Percentiles rank a stretch among this genome's conserved stretches.
These are phyloP conservation scores for Cicer judaicum DNA, from an alignment of 306 rosid genomes.

Conservation along the genomic window DNA sequence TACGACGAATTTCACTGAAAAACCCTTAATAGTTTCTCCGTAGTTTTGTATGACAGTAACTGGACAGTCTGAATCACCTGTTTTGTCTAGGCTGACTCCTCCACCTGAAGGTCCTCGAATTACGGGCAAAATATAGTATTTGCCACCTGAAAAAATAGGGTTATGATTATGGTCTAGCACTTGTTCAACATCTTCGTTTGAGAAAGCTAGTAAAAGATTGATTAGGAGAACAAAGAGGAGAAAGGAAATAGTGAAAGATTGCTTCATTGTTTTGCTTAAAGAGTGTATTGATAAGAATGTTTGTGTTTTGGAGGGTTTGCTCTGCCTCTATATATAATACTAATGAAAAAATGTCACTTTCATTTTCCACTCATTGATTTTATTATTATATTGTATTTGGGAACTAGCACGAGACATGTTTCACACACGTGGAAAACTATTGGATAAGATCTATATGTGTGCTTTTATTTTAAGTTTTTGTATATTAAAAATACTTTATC, in stretches of 20 bases:
- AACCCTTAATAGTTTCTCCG: background rate
- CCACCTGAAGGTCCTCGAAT: background rate
- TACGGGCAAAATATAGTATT: background rate
- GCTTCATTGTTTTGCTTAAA: background rate
- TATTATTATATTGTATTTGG: too few relatives aligned
- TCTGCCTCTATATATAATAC: background rate
- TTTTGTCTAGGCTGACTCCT: background rate
- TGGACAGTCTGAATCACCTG: background rate
- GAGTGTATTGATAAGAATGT: background rate
- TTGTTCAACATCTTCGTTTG: background rate
- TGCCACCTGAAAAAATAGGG: background rate
- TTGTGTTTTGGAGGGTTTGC: background rate
- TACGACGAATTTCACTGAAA: background rate
- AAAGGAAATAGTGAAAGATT: background rate
- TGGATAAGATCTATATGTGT: too few relatives aligned
- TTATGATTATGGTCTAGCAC: background rate
- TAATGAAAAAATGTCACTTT: too few relatives aligned
- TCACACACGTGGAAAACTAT: too few relatives aligned
- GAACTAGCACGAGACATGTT: too few relatives aligned
- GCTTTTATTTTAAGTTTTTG: too few relatives aligned
- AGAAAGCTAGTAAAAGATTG: conserved; percentile 2
- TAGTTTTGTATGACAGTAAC: background rate
- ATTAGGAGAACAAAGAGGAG: conserved; percentile 12
- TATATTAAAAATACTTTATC: too few relatives aligned
- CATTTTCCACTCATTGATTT: too few relatives aligned